Evolutionary conservation across 108 stramenopile species (phyloP).

Genomic region (Chaetoceros muelleri): DNA sequence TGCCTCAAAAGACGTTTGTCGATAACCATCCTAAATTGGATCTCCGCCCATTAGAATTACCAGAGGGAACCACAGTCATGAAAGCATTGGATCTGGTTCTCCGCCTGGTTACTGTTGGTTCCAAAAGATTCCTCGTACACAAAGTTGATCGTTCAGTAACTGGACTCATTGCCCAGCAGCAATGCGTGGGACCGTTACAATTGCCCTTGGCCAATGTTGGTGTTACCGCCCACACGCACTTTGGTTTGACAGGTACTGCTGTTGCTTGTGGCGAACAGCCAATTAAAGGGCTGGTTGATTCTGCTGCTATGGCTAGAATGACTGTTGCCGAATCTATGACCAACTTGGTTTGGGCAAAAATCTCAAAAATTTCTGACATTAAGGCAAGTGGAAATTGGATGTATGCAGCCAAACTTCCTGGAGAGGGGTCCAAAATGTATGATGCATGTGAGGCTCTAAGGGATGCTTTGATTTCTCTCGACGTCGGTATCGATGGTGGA

Average conservation of each 20-base stretch:
- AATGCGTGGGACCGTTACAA: constrained; percentile 98
- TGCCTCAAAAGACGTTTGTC: constrained; percentile 97
- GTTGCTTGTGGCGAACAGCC: constrained; percentile 97
- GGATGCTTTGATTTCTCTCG: constrained; percentile 79
- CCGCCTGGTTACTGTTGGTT: constrained; percentile 91
- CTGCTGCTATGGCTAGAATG: constrained; percentile 94
- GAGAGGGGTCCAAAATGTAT: constrained; percentile 97
- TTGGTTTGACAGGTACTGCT: constrained; percentile 90
- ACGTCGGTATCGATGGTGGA: constrained; percentile 96
- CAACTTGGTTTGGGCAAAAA: constrained; percentile 96
- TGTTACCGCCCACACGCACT: constrained; percentile 92
- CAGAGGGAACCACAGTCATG: constrained; percentile 60
- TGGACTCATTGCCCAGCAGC: constrained; percentile 98
- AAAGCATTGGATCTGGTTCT: constrained; percentile 82
- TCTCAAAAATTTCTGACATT: constrained; percentile 86
- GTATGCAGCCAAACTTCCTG: constrained; percentile 98
- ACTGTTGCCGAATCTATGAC: constrained; percentile 97
- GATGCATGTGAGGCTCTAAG: constrained; percentile 93
- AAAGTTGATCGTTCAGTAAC: constrained; percentile 99
- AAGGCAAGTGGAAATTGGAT: constrained; percentile 99
- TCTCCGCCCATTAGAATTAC: constrained; percentile 53
- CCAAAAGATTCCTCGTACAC: constrained; percentile 98
- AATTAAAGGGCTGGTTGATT: constrained; percentile 89
- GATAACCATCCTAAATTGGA: constrained; percentile 46
- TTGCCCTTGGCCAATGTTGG: constrained; percentile 93